A percentile compares a stretch with the other conserved stretches of the same genome.
Conservation (phyloP, 2,329 filamentous ascomycete genomes). For the Fusarium sp. region DNA sequence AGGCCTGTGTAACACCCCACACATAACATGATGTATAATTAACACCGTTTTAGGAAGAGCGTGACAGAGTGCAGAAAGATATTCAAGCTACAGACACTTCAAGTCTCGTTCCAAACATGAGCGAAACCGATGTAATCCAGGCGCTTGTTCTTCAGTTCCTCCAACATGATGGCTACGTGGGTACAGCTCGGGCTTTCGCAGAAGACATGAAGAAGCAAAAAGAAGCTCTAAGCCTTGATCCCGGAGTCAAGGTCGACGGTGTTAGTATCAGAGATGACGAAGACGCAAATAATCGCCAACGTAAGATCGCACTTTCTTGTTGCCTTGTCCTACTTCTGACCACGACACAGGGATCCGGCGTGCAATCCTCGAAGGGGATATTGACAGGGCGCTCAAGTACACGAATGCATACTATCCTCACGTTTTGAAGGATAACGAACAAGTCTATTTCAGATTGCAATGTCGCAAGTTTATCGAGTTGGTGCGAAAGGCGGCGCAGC, state of each 20-base stretch:
- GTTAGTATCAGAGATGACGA: constrained; percentile 81
- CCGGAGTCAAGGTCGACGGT: constrained; percentile 60
- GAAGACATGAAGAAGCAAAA: constrained; percentile 81
- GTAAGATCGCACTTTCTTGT: constrained; percentile 58
- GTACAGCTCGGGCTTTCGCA: constrained; percentile 89
- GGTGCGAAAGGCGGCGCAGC: constrained; percentile 78
- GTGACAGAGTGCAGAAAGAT: constrained; percentile 64
- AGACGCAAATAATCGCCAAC: constrained; percentile 86
- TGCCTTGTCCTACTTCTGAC: constrained; percentile 23
- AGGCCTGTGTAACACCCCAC: constrained; percentile 43
- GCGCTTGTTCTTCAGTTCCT: constrained; percentile 86
- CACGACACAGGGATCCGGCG: constrained; percentile 76
- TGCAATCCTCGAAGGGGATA: constrained; percentile 89
- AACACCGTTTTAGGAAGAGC: constrained; percentile 62
- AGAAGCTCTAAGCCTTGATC: constrained; percentile 70
- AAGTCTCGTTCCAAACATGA: constrained; percentile 68
- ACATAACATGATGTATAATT: constrained; percentile 5
- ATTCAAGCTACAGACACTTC: constrained; percentile 69
- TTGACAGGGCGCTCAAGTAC: constrained; percentile 87
- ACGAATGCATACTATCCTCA: constrained; percentile 81
- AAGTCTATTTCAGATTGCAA: constrained; percentile 86
- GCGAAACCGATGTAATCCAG: constrained; percentile 83
- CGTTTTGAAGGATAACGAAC: constrained; percentile 81
- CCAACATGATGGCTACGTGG: constrained; percentile 93
- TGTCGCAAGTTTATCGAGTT: constrained; percentile 97